A percentile compares a stretch with the other conserved stretches of the same genome.
phyloP scores from a whole-genome alignment of 164 flowering plant genomes.

The Saururus chinensis region DNA sequence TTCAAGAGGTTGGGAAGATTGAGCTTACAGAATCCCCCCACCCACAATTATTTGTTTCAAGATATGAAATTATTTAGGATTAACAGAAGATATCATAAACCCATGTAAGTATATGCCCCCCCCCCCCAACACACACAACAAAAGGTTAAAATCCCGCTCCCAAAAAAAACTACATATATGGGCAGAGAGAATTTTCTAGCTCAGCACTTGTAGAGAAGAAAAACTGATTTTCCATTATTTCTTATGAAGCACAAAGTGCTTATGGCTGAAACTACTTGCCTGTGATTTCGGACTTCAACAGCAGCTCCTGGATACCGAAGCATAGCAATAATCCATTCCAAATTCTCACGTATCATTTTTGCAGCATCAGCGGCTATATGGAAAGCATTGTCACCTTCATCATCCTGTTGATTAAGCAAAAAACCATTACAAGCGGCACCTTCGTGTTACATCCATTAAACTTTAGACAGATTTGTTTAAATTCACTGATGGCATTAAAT shows the following conservation, averaged over 20 bases:
- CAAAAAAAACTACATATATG: neutral
- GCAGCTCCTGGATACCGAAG: slow-evolving; percentile 78
- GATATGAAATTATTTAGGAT: too few species aligned
- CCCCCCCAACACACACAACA: too few species aligned
- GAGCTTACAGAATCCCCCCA: too few species aligned
- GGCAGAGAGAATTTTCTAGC: neutral
- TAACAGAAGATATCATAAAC: too few species aligned
- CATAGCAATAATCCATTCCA: slow-evolving; percentile 87
- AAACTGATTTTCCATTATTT: too few species aligned
- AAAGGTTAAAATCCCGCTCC: too few species aligned
- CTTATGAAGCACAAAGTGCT: neutral
- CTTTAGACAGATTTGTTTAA: too few species aligned
- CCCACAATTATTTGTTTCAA: too few species aligned
- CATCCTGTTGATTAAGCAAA: slow-evolving; percentile 49
- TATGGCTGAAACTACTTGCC: slow-evolving; percentile 27
- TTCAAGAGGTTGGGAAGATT: too few species aligned
- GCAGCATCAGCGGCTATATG: slow-evolving; percentile 97
- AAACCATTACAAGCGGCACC: neutral
- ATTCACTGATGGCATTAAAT: too few species aligned
- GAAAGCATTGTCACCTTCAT: slow-evolving; percentile 98
- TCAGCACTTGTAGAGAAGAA: neutral
- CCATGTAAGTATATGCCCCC: too few species aligned
- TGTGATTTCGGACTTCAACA: slow-evolving; percentile 84
- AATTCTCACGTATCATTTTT: slow-evolving; percentile 97
- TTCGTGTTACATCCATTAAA: neutral